Base-by-base conservation (phyloP, 441 rosid genomes). In the Hypseocharis bilobata region DNA sequence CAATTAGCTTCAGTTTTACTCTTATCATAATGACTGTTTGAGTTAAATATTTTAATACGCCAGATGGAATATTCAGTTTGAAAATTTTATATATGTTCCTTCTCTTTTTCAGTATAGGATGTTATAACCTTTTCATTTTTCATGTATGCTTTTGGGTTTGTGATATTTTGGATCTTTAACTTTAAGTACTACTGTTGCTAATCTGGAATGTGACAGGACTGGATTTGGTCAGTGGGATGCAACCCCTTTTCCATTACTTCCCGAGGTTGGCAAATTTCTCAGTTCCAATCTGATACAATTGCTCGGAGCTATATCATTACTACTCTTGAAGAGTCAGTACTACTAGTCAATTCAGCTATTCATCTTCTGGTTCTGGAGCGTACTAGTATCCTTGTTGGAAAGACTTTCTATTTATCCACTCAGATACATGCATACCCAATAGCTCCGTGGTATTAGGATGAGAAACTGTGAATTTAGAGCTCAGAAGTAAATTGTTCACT, bases 171-270 rank as follows among this genome's bases (percentile, higher is more conserved):
- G n/a, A 38, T 38, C 44, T 38, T 38, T 38, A 38, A 49, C 60
- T 67, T 62, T 3, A 19, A 30, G 36, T 27, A 36, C 52, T 47
- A 40, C 38, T 36, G 10, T 10, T 69, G 63, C 38, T 42, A 57
- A 62, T 32, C 26, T 60, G 44, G 63, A 22, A 68, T 77, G 68
- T 81, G 65, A 62, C 83, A 94, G 99, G 96, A 88, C 55, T 94
- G 98, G 99, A 77, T 84, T 64, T 94, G 99, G 99, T 91, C 96
- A 6, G 96, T 91, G 61, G 99, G 99, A 55, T 88, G 94, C 83
- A 91, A 84, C 77, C 96, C 96, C 25, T 85, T 89, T 73, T 85
- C 96, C 64, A 65, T 83, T 57, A 88, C 92, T 69, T 88, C 99
- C 70, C 88, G 78, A 79, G 91, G 99, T 36, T 91, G 98, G 98